Base-by-base conservation (phyloP, 306 rosid genomes). In the Prunus davidiana region DNA sequence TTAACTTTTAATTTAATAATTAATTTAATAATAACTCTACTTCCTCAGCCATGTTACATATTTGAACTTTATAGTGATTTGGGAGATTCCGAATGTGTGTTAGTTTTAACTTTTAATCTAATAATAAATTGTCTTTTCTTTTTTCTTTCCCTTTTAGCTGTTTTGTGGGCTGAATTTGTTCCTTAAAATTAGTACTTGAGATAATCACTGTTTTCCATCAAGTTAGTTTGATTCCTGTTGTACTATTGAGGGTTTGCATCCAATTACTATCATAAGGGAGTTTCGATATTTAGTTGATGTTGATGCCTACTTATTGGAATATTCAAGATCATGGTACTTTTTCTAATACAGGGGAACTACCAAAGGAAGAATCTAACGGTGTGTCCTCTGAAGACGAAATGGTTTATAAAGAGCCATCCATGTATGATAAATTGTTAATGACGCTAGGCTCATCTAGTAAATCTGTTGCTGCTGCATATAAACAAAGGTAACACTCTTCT, bases 361-460 rank as follows among this genome's bases (percentile, higher is more conserved):
- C 6, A 0, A 72, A 75, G 64, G 81, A 74, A 74, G 79, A 81
- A 68, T 58, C 73, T 46, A 74, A 7, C 0, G 27, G 67, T 32
- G 75, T 49, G 49, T 61, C 67, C 24, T 78, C 80, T 5, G 80
- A 70, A 34, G 84, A 83, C 19, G 78, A 82, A 45, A 52, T 68
- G 24, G 64, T 47, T 81, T 61, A 78, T 28, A 52, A 69, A 41
- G 85, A 83, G 69, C 69, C 79, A 63, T 82, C 88, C 1, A 71
- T 76, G 32, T 87, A 84, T 71, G 86, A 87, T 34, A 74, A 82
- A 50, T 50, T 87, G 69, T 67, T 84, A 56, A 74, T 73, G 74
- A 70, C 55, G 13, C 73, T 84, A 69, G 79, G 71, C 16, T 79
- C 90, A 24, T 79, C 83, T 46, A 71, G 78, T 71, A 74, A 87